Evolutionary conservation across 108 stramenopile genomes (phyloP).

Genomic region (Poteriospumella lacustris): DNA sequence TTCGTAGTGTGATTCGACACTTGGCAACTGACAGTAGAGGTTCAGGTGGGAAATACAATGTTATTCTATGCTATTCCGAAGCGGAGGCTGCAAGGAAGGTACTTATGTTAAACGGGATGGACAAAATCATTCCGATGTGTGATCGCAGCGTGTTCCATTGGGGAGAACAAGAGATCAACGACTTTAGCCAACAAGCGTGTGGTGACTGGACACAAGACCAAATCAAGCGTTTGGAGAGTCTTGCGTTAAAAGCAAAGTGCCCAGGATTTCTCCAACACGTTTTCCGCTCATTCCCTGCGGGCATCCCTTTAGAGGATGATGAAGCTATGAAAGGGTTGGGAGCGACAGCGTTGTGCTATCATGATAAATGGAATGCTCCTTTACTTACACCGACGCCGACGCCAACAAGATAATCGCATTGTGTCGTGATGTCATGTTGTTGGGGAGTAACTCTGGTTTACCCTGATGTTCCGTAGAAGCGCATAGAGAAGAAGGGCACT

Average conservation of each 20-base stretch:
- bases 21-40: constrained; percentile 8
- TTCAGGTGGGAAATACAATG: not conserved
- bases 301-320: not conserved
- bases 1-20: not conserved
- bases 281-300: not conserved
- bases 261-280: not conserved
- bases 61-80: not conserved
- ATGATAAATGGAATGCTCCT: not conserved
- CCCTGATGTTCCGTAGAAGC: no score
- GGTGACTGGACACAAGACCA: not conserved
- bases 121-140: not conserved
- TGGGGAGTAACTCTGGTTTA: no score
- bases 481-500: no score
- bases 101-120: not conserved
- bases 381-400: not conserved
- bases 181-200: not conserved
- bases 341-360: not conserved
- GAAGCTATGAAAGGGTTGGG: not conserved
- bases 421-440: no score
- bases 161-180: not conserved
- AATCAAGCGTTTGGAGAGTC: not conserved
- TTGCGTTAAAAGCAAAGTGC: not conserved
- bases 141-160: not conserved
- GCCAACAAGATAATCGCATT: constrained; percentile 3
- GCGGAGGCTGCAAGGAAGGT: not conserved